Evolutionary conservation across 139 green algal species (phyloP), one percentile per base, ranked within the genome.

Genomic region (Chlamydomonas urium): DNA sequence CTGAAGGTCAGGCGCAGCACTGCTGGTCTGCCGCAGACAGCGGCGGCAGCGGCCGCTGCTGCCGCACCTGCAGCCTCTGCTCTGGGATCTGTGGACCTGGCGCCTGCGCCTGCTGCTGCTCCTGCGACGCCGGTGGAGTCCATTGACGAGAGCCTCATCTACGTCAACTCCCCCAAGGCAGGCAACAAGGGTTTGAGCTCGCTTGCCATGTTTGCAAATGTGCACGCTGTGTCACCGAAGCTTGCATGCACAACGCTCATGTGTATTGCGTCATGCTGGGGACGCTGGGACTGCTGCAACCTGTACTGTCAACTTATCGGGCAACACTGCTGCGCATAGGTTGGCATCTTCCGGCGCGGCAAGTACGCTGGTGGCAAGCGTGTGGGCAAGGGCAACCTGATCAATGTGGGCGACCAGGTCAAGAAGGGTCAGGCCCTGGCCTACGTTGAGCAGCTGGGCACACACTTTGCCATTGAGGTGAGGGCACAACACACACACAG

Each of bases 361-460:
- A 83, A 84, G 47, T 96, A 92, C 65, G 76, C 88, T 32, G 94
- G 86, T 62, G 91, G 91, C 69, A 97, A 97, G 86, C 86, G 86
- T 65, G 79, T 96, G 29, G 87, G 91, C 79, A 94, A 95, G 80
- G 92, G 80, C 71, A 78, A 83, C 57, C 32, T 81, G n/a, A 84
- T 88, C 6, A 82, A 90, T 28, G 75, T 92, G 77, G 90, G 90
- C 26, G 86, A 88, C 65, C 75, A 82, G 62, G 74, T 96, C 33
- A 97, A 97, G 82, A 91, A 90, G 77, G 93, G 93, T 0, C 89
- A 96, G 79, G 67, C 75, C 5, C 56, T 98, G 53, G 87, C 76
- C 38, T 97, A 88, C 58, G 82, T 98, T 38, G 93, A 98, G 87
- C 93, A 98, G 88, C 87, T 98, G 32, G 93, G 93, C n/a, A 98